These are phyloP conservation scores for Metschnikowia arizonensis DNA, from an alignment of 805 yeast genomes.

Conservation along the genomic window DNA sequence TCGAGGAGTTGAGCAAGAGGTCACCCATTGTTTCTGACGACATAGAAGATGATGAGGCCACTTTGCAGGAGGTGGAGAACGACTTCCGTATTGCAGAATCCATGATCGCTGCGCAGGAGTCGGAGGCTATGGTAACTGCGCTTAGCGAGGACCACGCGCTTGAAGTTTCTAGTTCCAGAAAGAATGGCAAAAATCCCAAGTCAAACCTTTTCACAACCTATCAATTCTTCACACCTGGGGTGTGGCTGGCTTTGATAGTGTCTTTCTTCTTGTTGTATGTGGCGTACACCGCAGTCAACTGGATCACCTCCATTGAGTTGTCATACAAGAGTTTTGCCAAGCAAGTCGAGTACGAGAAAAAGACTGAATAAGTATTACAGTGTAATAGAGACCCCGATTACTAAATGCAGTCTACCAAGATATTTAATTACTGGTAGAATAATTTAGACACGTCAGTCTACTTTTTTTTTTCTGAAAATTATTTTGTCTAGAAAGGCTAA, in stretches of 20 bases:
- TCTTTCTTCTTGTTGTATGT: constrained; percentile 55
- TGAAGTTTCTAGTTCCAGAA: constrained; percentile 4
- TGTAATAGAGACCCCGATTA: background rate
- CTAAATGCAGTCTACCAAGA: background rate
- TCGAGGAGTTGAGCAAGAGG: constrained; percentile 21
- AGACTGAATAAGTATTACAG: constrained; percentile 30
- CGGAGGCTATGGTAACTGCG: constrained; percentile 21
- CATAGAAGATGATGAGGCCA: constrained; percentile 5
- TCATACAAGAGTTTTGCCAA: constrained; percentile 81
- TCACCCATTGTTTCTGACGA: constrained; percentile 8
- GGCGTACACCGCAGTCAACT: constrained; percentile 58
- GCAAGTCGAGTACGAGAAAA: constrained; percentile 51
- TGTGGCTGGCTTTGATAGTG: constrained; percentile 71
- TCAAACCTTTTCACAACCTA: constrained; percentile 58
- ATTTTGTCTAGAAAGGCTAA: too few species aligned
- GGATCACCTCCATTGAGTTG: constrained; percentile 70
- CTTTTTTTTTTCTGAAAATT: too few species aligned
- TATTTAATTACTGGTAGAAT: background rate
- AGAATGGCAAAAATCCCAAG: constrained; percentile 6
- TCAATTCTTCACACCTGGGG: constrained; percentile 73
- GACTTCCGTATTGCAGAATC: constrained; percentile 34
- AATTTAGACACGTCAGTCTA: background rate
- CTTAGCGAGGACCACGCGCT: constrained; percentile 17
- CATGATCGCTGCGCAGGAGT: constrained; percentile 26
- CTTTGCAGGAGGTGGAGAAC: constrained; percentile 22